Evolutionary conservation across 768 basidiomycete genomes (phyloP).

Genomic region (Guyanaporus albipodus): DNA sequence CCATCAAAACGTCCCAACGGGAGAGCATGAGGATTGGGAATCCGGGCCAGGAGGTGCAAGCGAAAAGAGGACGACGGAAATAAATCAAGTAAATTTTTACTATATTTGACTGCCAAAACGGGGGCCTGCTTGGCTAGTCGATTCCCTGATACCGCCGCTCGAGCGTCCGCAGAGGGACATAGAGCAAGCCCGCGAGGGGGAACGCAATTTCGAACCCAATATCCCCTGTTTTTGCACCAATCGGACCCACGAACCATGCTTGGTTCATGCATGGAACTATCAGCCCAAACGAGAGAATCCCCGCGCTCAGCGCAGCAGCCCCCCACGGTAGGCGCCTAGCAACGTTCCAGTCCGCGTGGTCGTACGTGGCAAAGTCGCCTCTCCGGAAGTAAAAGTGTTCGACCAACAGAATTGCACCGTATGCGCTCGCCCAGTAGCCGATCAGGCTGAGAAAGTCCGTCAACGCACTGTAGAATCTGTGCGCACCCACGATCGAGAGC

Average conservation of each 20-base stretch:
- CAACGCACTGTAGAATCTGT: conserved; percentile 59
- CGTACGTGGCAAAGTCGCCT: conserved; percentile 46
- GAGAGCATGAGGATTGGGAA: background rate
- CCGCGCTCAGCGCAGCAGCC: conserved; percentile 53
- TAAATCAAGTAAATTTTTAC: conserved; percentile 2
- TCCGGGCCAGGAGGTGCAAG: background rate
- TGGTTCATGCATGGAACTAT: conserved; percentile 68
- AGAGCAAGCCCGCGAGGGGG: conserved; percentile 42
- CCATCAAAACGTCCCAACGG: too few species aligned
- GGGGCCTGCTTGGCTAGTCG: conserved; percentile 7
- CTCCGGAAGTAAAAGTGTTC: conserved; percentile 68
- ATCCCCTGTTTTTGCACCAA: conserved; percentile 61
- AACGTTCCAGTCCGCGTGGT: conserved; percentile 48
- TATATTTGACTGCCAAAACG: conserved; percentile 10
- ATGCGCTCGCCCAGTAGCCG: conserved; percentile 59
- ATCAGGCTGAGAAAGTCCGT: conserved; percentile 67
- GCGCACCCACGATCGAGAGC: conserved; percentile 64
- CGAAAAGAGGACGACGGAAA: background rate
- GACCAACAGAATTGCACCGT: conserved; percentile 52
- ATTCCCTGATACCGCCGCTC: conserved; percentile 38
- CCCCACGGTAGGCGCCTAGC: conserved; percentile 56
- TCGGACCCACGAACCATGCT: conserved; percentile 66
- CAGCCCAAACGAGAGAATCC: conserved; percentile 48
- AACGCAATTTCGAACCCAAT: conserved; percentile 68
- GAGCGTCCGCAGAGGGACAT: conserved; percentile 50